Percentiles rank a stretch among this genome's conserved stretches.
Conservation (phyloP, 208 protist species). For the Entamoeba invadens region DNA sequence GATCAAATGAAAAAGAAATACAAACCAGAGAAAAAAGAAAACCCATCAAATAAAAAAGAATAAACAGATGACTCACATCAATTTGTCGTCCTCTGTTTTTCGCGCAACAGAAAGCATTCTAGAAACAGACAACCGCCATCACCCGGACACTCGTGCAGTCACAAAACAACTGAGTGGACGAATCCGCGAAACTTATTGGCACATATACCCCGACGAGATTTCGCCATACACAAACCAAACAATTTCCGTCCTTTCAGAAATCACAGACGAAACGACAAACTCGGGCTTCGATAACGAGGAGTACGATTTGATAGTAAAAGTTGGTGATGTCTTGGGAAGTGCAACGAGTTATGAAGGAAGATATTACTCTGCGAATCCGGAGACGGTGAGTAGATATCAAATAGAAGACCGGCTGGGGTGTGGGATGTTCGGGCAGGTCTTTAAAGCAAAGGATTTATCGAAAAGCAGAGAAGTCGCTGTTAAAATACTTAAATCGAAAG, state of each 20-base stretch:
- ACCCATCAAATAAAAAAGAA: too few relatives aligned
- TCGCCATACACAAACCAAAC: not conserved
- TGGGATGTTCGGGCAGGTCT: conserved; percentile 70
- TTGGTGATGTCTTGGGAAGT: not conserved
- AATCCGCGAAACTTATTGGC: not conserved
- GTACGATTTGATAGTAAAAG: not conserved
- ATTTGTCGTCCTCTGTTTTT: too few relatives aligned
- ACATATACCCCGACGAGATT: not conserved
- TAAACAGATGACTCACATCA: too few relatives aligned
- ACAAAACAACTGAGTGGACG: not conserved
- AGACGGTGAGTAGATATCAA: not conserved
- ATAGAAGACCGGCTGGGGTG: conserved; percentile 39
- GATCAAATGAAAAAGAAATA: too few relatives aligned
- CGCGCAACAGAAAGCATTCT: too few relatives aligned
- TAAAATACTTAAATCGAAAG: conserved; percentile 41
- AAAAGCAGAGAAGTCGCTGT: conserved; percentile 11
- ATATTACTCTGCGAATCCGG: not conserved
- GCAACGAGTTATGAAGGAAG: not conserved
- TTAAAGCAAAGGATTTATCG: conserved; percentile 38
- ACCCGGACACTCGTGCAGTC: not conserved
- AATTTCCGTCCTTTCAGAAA: not conserved
- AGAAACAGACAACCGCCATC: not conserved
- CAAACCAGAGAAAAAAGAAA: too few relatives aligned
- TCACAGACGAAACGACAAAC: not conserved
- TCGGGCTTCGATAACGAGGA: not conserved